Evolutionary conservation across 495 filamentous ascomycete genomes (phyloP), one percentile per base, ranked within the genome.

Genomic region (Aspergillus bertholletiae): DNA sequence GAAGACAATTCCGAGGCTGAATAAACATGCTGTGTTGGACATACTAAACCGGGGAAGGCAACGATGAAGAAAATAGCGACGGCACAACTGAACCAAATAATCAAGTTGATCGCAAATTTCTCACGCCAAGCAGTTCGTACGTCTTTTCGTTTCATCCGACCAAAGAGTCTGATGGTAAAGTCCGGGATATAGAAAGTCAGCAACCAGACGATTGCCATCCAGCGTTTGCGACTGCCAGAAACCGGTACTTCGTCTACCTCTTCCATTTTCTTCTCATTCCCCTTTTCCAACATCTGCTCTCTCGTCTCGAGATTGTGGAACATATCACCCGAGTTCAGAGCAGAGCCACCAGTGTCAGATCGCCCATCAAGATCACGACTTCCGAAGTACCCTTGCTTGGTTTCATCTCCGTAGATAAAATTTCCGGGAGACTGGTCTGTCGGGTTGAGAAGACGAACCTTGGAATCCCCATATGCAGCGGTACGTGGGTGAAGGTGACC

Each of bases 71-170:
- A 99, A 43, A 88, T 79, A 3, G 89, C 83, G 58, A 88, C 74
- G 44, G 73, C 74, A 71, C 94, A 97, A 62, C 78, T 79, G 56
- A 93, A 80, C 94, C 94, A 99, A 65, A 99, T 99, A 70, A 97
- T 82, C 59, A 97, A 71, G 76, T 99, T 99, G 80, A 99, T 99
- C 30, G 94, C 94, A 52, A 97, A 71, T 78, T 98, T 98, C 67
- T 98, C 94, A 55, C 94, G 82, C 94, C 94, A 98, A 3, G 94
- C 94, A 57, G 86, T 78, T 41, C 90, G 88, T n/a, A 98, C 83
- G 64, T 98, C 94, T 67, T 93, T 93, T 44, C 94, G 87, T 59
- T 86, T 84, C 87, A 96, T 97, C 15, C 89, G 81, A 15, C 92
- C 92, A 51, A 95, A 52, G 64, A 77, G 79, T 45, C 84, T 80